These are phyloP conservation scores for Ustilago vetiveriae DNA, from an alignment of 1,284 basidiomycete species.

Conservation along the genomic window DNA sequence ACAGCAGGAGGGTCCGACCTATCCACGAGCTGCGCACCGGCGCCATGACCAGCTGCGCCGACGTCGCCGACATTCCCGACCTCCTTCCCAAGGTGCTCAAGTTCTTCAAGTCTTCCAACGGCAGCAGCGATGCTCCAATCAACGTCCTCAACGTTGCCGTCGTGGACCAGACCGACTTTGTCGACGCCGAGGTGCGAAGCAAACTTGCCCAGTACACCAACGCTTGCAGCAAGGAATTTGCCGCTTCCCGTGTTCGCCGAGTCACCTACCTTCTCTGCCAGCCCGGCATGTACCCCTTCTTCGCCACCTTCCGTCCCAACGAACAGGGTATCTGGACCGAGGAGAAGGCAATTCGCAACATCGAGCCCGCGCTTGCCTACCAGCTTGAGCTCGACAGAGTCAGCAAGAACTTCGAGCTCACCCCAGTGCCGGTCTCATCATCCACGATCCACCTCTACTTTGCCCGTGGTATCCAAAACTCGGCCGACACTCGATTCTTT, in stretches of 20 bases:
- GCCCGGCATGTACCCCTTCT: conserved; percentile 89
- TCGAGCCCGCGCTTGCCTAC: conserved; percentile 97
- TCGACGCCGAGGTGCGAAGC: conserved; percentile 81
- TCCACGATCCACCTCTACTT: conserved; percentile 83
- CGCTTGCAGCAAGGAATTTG: conserved; percentile 75
- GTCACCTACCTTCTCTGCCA: conserved; percentile 92
- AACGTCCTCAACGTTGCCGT: conserved; percentile 80
- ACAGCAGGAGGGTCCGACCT: conserved; percentile 45
- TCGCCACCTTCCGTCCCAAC: conserved; percentile 84
- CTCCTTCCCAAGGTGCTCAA: conserved; percentile 57
- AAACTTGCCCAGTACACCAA: conserved; percentile 81
- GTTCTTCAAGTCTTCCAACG: conserved; percentile 46
- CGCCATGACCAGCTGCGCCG: conserved; percentile 64
- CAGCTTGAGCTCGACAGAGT: conserved; percentile 96
- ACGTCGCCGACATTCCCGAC: conserved; percentile 52
- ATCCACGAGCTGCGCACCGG: conserved; percentile 58
- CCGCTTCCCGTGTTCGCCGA: conserved; percentile 84
- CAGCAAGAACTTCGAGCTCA: conserved; percentile 90
- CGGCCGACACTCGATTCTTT: conserved; percentile 95
- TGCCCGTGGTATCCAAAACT: conserved; percentile 92
- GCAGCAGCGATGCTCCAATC: conserved; percentile 39
- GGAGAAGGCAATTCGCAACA: conserved; percentile 95
- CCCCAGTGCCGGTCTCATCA: conserved; percentile 77
- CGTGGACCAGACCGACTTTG: conserved; percentile 75
- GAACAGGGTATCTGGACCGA: conserved; percentile 82